Evolutionary conservation across 176 grass and related monocot species (phyloP), one percentile per base, ranked within the genome.

Genomic region (Bolboschoenus planiculmis): DNA sequence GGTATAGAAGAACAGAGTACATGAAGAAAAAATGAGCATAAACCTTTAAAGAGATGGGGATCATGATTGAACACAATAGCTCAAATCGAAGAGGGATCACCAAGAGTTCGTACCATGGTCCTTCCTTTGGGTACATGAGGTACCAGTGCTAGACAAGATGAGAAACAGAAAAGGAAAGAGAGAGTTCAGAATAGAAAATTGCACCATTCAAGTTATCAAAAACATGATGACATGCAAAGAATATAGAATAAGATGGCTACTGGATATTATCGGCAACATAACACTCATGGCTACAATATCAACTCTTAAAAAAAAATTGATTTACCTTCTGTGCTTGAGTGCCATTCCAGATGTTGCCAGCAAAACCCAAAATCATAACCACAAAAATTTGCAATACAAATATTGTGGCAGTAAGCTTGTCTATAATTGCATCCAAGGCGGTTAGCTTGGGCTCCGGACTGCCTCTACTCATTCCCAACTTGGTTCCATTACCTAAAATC

Each of bases 1-100:
- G 20, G 56, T 72, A 90, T 53, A 42, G 37, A 79, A 71, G 35
- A 71, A 71, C 18, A 42, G 37, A 26, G 64, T 43, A 71, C 36
- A 71, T 43, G 35, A 71, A 71, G 35, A 24, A 86, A 80, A 42
- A 30, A 88, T 35, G 0, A 78, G 43, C 16, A 53, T 73, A 89
- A 88, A 97, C 95, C 95, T 97, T 97, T 56, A 97, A 72, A 76
- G 95, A 97, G 82, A 97, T 97, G 3, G 95, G 95, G 89, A 97
- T 97, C 95, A 97, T 97, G 80, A 97, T 92, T 44, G 95, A 97
- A 88, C 95, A 97, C 50, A 97, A 86, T 39, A 97, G 87, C 84
- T 97, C 95, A 42, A 97, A 94, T 48, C 92, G 88, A 75, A 97
- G 81, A 1, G 90, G 92, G 75, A 97, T 94, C 80, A 97, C 85